A percentile compares a stretch with the other conserved stretches of the same genome.
phyloP scores from a whole-genome alignment of 352 stramenopile genomes.

The Globisporangium cylindrosporum region DNA sequence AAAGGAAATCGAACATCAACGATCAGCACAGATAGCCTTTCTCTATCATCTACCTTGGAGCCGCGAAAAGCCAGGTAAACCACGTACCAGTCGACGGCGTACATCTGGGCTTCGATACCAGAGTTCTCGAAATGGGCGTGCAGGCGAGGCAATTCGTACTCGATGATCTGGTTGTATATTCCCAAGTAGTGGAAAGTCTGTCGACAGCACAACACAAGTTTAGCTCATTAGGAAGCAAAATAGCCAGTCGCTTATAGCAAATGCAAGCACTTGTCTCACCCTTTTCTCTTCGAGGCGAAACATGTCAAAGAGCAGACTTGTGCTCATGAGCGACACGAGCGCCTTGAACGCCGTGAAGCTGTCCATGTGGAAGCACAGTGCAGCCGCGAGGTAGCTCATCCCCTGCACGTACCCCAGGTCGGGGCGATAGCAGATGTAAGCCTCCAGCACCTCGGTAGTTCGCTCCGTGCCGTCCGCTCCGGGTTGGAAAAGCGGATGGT shows the following conservation, averaged over 20 bases:
- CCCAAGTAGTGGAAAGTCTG: conserved; percentile 87
- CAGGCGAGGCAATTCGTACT: conserved; percentile 70
- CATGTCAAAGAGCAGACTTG: conserved; percentile 86
- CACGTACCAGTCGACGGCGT: conserved; percentile 80
- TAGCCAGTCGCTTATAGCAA: background rate
- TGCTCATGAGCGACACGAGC: conserved; percentile 78
- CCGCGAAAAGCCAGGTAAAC: background rate
- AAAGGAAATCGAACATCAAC: background rate
- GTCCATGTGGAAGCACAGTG: conserved; percentile 86
- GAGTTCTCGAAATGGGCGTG: conserved; percentile 61
- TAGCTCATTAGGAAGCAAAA: conserved; percentile 4
- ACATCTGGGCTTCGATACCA: conserved; percentile 86
- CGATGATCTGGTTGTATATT: conserved; percentile 76
- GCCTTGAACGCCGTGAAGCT: conserved; percentile 87
- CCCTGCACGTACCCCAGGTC: conserved; percentile 85
- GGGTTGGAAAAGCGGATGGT: conserved; percentile 74
- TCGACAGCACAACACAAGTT: background rate
- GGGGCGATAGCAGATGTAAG: conserved; percentile 85
- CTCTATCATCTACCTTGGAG: background rate
- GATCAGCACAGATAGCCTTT: background rate
- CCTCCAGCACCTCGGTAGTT: conserved; percentile 79
- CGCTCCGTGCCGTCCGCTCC: conserved; percentile 67
- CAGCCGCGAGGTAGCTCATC: conserved; percentile 86
- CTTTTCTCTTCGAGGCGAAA: conserved; percentile 78
- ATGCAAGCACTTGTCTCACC: conserved; percentile 26